These are phyloP conservation scores for Chrysopogon serrulatus DNA, from an alignment of 176 grass and related monocot species.

Conservation along the genomic window DNA sequence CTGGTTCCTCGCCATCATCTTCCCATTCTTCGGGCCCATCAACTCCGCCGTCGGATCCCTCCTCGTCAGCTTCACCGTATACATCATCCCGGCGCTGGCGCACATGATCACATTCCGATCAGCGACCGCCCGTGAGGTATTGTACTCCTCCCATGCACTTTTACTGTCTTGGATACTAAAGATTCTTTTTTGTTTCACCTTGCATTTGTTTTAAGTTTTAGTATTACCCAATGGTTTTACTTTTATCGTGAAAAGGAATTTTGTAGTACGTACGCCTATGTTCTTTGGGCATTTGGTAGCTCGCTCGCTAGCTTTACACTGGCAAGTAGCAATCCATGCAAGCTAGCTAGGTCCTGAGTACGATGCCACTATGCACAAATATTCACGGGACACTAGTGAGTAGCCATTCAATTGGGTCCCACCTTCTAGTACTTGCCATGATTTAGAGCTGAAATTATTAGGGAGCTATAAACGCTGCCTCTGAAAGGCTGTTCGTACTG, in stretches of 20 bases:
- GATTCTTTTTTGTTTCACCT: neutral
- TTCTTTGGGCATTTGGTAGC: conserved; percentile 7
- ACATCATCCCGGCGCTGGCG: conserved; percentile 87
- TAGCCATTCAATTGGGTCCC: neutral
- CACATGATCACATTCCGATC: conserved; percentile 95
- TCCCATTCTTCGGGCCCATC: conserved; percentile 98
- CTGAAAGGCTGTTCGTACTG: neutral
- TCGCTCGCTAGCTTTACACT: neutral
- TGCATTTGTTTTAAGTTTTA: neutral
- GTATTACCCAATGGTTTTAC: neutral
- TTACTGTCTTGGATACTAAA: no score
- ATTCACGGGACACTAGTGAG: neutral
- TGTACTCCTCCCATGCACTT: no score
- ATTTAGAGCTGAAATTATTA: conserved; percentile 18
- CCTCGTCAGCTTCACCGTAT: conserved; percentile 98
- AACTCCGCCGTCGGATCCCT: conserved; percentile 92
- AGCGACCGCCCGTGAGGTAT: conserved; percentile 81
- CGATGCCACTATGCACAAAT: conserved; percentile 19
- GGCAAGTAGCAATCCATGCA: neutral
- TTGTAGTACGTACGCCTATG: neutral
- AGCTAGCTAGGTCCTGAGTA: conserved; percentile 7
- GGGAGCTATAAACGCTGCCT: conserved; percentile 2
- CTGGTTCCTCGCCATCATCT: conserved; percentile 98
- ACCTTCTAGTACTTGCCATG: neutral
- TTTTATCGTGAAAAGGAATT: neutral